Conservation (phyloP, 305 asterid genomes). For the Solanum hybrid region DNA sequence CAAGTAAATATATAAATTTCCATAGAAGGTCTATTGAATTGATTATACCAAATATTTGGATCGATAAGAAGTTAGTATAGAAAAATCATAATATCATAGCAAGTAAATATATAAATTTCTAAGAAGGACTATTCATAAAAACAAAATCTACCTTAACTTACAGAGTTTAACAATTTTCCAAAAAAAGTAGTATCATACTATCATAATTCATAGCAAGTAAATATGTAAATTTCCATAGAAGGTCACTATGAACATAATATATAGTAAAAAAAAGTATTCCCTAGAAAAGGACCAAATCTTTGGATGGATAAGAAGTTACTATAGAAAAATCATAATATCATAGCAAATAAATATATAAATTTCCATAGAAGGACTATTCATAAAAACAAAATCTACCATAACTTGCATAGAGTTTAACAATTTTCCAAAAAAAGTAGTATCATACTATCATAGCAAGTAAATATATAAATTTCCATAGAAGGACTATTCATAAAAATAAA, state of each 20-base stretch:
- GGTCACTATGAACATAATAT: background rate
- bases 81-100: too few species aligned
- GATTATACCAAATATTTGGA: too few species aligned
- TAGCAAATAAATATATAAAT: background rate
- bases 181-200: background rate
- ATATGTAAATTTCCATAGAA: background rate
- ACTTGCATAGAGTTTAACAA: background rate
- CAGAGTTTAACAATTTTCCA: background rate
- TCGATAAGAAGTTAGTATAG: too few species aligned
- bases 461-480: background rate
- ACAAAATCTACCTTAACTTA: background rate
- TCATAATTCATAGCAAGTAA: background rate
- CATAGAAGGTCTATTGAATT: background rate
- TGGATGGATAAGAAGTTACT: too few species aligned
- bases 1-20: background rate
- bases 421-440: background rate
- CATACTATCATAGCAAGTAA: background rate
- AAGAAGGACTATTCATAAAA: background rate
- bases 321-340: background rate
- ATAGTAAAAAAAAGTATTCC: too few species aligned
- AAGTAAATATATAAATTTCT: too few species aligned
- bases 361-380: background rate
- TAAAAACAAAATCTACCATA: background rate
- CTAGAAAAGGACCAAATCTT: too few species aligned
- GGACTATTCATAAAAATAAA: background rate